Evolutionary conservation across 768 basidiomycete genomes (phyloP), one percentile per base, ranked within the genome.

Genomic region (Boletus coccyginus): DNA sequence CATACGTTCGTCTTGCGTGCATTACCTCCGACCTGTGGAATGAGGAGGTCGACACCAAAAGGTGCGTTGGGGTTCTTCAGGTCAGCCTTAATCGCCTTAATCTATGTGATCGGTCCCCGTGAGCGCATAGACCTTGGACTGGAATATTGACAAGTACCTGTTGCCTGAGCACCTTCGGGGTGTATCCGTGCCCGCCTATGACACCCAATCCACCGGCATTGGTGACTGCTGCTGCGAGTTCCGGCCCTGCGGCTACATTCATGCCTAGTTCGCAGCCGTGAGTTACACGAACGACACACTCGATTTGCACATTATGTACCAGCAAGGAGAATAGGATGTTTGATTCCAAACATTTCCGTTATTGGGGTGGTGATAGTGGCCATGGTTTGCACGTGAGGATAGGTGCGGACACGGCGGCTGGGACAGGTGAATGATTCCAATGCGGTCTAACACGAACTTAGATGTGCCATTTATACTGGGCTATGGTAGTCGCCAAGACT

Each of bases 131-230:
- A 35, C 27, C 29, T 43, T 41, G 47, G 2, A 10, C 27, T 21
- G 27, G 13, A n/a, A 32, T 7, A 1, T 47, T 39, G 24, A n/a
- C 11, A 36, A 77, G 55, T 58, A 90, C 91, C 79, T 93, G 92
- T 63, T 82, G 77, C 43, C 87, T 83, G 24, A 94, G 80, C 49
- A 90, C 78, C 71, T 88, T 90, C 21, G 90, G 90, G 3, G 92
- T 92, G 68, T 88, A 94, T 0, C 91, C 91, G 33, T 89, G 78
- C 52, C 94, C 94, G 38, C 94, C 94, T 58, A 98, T 92, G 50
- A 96, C 92, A 59, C 94, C 94, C 42, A 97, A 63, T 50, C 94
- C 94, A 46, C 94, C 94, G 29, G 93, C 94, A 65, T 96, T 97
- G 43, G 92, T 92, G 55, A 96, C 94, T 39, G 92, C 94, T 40